phyloP scores from a whole-genome alignment of 768 basidiomycete genomes.

The Mycena latifolia region DNA sequence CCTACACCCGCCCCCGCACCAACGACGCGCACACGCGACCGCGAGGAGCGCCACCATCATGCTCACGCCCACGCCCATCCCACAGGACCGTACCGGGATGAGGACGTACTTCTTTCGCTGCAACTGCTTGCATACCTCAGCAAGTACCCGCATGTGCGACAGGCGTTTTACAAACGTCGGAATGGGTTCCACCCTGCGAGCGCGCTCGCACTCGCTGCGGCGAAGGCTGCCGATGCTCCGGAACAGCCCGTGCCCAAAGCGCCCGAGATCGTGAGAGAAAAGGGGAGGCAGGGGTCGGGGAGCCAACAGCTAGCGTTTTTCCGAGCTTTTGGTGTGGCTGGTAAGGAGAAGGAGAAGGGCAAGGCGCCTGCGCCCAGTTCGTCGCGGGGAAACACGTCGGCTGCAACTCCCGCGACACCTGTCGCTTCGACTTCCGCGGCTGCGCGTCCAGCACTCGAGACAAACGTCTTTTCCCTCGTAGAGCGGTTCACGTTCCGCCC shows the following conservation, averaged over 20 bases:
- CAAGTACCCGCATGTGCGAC: conserved; percentile 97
- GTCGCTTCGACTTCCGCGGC: conserved; percentile 35
- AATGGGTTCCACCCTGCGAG: conserved; percentile 86
- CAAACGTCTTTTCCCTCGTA: conserved; percentile 96
- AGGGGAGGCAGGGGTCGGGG: conserved; percentile 10
- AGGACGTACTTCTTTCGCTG: conserved; percentile 90
- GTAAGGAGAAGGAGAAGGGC: conserved; percentile 48
- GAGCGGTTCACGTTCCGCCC: conserved; percentile 97
- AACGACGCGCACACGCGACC: conserved; percentile 30
- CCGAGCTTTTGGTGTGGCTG: conserved; percentile 30
- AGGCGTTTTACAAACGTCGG: conserved; percentile 93
- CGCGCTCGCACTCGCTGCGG: conserved; percentile 45
- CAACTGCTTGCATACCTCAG: conserved; percentile 96
- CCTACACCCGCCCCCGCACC: conserved; percentile 44
- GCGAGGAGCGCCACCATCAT: conserved; percentile 48
- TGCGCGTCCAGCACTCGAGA: conserved; percentile 59
- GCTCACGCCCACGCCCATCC: conserved; percentile 43
- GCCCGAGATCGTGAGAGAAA: conserved; percentile 43
- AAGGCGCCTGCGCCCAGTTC: conserved; percentile 45
- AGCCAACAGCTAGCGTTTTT: conserved; percentile 30
- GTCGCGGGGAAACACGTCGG: conserved; percentile 59
- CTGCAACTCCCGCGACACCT: conserved; percentile 48
- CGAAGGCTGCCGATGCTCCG: conserved; percentile 36
- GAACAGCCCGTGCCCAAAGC: conserved; percentile 32
- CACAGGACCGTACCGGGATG: conserved; percentile 87